Evolutionary conservation across 2,329 filamentous ascomycete genomes (phyloP).

Genomic region (Arthrobotrys sphaeroides): DNA sequence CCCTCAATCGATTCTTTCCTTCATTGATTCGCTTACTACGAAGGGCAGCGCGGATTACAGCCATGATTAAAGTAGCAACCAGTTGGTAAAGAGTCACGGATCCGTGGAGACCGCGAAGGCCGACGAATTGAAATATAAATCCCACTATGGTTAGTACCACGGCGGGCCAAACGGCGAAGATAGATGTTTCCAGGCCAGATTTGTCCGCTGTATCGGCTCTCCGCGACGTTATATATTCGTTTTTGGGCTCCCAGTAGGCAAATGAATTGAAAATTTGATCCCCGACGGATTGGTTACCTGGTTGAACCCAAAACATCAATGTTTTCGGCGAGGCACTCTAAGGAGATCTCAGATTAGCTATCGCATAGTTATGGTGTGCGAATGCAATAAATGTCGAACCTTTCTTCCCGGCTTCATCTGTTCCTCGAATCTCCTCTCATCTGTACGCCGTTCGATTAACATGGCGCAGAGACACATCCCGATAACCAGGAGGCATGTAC

Average conservation of each 20-base stretch:
- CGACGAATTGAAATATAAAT: slow-evolving; percentile 54
- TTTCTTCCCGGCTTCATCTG: neutral
- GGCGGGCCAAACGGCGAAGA: neutral
- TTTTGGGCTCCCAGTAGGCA: neutral
- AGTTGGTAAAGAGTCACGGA: slow-evolving; percentile 21
- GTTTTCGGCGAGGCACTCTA: neutral
- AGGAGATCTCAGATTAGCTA: neutral
- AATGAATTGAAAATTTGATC: slow-evolving; percentile 54
- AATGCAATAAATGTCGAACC: neutral
- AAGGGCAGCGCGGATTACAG: slow-evolving; percentile 14
- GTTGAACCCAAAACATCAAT: slow-evolving; percentile 51
- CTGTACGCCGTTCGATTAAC: slow-evolving; percentile 22
- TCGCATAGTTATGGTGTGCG: neutral
- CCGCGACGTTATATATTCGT: slow-evolving; percentile 10
- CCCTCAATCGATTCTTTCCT: neutral
- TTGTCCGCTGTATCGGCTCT: neutral
- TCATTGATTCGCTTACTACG: slow-evolving; percentile 19
- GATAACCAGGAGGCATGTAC: slow-evolving; percentile 19
- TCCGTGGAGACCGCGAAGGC: slow-evolving; percentile 47
- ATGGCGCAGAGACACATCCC: slow-evolving; percentile 52
- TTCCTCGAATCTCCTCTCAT: neutral
- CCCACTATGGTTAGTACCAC: slow-evolving; percentile 25
- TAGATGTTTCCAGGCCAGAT: neutral
- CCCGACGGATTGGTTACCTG: slow-evolving; percentile 47
- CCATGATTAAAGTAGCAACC: slow-evolving; percentile 10